Conservation (phyloP, 345 rosid genomes). For the Euphorbia lathyris region DNA sequence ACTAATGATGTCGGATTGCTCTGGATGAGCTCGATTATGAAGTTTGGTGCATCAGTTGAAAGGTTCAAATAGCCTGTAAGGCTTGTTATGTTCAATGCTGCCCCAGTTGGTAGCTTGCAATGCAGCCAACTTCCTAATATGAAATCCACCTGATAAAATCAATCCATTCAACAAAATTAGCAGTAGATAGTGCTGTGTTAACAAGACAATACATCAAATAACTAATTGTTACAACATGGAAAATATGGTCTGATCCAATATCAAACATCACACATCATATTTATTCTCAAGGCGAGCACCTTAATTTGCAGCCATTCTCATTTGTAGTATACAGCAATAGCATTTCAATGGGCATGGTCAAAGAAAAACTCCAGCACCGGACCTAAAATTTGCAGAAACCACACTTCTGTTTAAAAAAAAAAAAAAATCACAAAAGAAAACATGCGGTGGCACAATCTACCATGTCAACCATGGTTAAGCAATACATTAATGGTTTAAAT, state of each 20-base stretch:
- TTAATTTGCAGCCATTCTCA: background rate
- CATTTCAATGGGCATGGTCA: background rate
- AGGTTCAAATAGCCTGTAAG: conserved; percentile 62
- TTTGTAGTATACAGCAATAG: background rate
- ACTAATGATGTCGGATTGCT: conserved; percentile 58
- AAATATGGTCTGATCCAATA: background rate
- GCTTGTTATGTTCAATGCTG: conserved; percentile 70
- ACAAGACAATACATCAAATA: background rate
- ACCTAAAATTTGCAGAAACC: too few species aligned
- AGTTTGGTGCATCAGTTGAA: conserved; percentile 77
- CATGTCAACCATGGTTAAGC: background rate
- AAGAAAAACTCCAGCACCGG: too few species aligned
- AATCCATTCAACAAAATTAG: background rate
- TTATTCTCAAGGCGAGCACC: too few species aligned
- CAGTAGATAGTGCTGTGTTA: background rate
- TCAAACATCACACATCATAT: background rate
- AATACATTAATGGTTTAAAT: background rate
- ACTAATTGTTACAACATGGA: background rate
- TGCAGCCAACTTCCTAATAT: conserved; percentile 83
- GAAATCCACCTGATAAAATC: conserved; percentile 63
- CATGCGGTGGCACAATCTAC: background rate
- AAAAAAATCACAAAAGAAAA: too few species aligned
- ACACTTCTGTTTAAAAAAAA: too few species aligned
- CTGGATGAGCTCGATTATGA: conserved; percentile 67
- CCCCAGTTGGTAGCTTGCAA: conserved; percentile 68